Evolutionary conservation across 2,329 filamentous ascomycete species (phyloP).

Genomic region (Colletotrichum australisinense): DNA sequence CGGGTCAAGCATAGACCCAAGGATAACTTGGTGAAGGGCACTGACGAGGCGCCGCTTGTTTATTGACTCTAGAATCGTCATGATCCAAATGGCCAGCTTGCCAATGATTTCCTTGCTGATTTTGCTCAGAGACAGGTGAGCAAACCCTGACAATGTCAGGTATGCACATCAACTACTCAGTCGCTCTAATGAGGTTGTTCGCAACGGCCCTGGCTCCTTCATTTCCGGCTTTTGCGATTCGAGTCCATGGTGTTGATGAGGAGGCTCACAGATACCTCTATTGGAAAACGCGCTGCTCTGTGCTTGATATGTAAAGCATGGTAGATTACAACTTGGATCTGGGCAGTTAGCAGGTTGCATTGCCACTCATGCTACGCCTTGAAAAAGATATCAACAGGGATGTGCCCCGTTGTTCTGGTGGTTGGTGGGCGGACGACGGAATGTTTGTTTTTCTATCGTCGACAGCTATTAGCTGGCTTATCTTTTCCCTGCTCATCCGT

Average conservation of each 20-base stretch:
- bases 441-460: constrained; percentile 13
- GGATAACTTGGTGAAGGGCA: neutral
- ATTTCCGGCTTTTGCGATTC: neutral
- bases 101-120: constrained; percentile 4
- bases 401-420: neutral
- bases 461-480: neutral
- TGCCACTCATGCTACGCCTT: neutral
- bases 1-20: neutral
- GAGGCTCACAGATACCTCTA: neutral
- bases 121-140: neutral
- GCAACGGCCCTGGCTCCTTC: no score
- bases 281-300: no score
- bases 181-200: no score
- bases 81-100: neutral
- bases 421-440: constrained; percentile 13
- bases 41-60: neutral
- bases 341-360: neutral
- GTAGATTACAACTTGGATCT: neutral
- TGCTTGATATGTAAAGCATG: no score
- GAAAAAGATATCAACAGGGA: constrained; percentile 1
- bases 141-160: neutral
- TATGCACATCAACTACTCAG: neutral
- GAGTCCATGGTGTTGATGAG: neutral
- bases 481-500: neutral
- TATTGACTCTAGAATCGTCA: neutral